Evolutionary conservation across 257 asterid genomes (phyloP), one percentile per base, ranked within the genome.

Genomic region (Nemophila menziesii): DNA sequence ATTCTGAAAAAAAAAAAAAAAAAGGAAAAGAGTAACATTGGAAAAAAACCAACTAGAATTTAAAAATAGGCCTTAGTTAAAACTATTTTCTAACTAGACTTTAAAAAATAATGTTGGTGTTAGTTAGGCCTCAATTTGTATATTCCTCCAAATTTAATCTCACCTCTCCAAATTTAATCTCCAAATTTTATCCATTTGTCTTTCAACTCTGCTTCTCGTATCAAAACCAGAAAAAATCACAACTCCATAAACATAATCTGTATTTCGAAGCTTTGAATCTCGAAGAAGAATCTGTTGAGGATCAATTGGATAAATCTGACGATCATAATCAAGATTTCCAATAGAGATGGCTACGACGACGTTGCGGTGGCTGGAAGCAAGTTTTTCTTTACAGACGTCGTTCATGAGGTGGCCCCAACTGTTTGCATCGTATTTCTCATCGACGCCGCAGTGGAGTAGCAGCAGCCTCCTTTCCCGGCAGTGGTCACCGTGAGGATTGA

Each of bases 241-340:
- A 61, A 75, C 93, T 57, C 97, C 97, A 55, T 79, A 86, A 36
- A 86, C 67, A 56, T 68, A 75, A 11, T 81, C 51, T 2, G 97
- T 87, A 60, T 87, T 87, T 60, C 95, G 77, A 49, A 87, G 94
- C 76, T 84, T 87, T 43, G 97, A 87, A 68, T 82, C 97, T 54
- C 97, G 72, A 29, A 87, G 94, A 48, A 87, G 94, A 64, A 87
- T 73, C 57, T 87, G 97, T 51, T 70, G 65, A 33, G 97, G 97
- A 74, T 87, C 97, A 27, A 87, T 71, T 48, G 94, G 86, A 71
- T 72, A 71, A 26, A 80, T 59, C 53, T 66, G 79, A 42, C 54
- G 62, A 48, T 64, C 79, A 46, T 69, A 82, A 22, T 87, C 95
- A 55, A 87, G 65, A 73, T 75, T 87, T 22, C 97, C 97, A 49